Base-by-base conservation (phyloP, 371 early-diverging fungal species). In the Rhizopus microsporus region DNA sequence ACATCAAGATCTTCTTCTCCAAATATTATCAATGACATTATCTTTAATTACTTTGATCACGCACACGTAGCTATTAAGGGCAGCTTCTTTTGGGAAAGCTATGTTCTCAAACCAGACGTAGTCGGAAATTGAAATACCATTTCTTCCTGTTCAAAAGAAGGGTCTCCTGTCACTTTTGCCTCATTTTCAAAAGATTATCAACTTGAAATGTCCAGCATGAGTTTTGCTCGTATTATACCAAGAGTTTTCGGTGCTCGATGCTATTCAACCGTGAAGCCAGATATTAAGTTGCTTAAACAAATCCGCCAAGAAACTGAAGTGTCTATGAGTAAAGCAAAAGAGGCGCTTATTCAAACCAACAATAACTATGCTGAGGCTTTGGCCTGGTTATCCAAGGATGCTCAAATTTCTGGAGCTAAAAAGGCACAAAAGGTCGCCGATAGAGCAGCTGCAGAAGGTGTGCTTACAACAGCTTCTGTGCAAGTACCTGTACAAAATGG, bases 291-390 rank as follows among this genome's bases (percentile, higher is more conserved):
- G 23, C 70, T 95, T 29, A 84, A 87, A 42, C 63, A 74, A 50
- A 68, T 95, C 54, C 85, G 96, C 57, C 84, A 92, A 74, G 89
- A 93, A 60, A 90, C 93, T 44, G 85, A 91, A 63, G 87, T 91
- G 32, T 79, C 90, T 31, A 89, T 97, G 74, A 77, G 82, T 64
- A 92, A 93, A 65, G 96, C 94, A 42, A 89, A 89, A 55, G 92
- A 93, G 66, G 95, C 96, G 3, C 86, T 95, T 49, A 59, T 83
- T 33, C 81, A 80, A 56, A 76, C 76, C 48, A 75, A 84, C 63
- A 90, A 91, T 68, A 85, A 89, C 74, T 88, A 90, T 61, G 86
- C 81, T 43, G 75, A 76, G 55, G 97, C 96, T 7, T 72, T 92
- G 31, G 81, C 69, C 13, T 94, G 94, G 93, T 81, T 95, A 30